Base-by-base conservation (phyloP, 352 stramenopile genomes). In the Phytophthora pluvialis region DNA sequence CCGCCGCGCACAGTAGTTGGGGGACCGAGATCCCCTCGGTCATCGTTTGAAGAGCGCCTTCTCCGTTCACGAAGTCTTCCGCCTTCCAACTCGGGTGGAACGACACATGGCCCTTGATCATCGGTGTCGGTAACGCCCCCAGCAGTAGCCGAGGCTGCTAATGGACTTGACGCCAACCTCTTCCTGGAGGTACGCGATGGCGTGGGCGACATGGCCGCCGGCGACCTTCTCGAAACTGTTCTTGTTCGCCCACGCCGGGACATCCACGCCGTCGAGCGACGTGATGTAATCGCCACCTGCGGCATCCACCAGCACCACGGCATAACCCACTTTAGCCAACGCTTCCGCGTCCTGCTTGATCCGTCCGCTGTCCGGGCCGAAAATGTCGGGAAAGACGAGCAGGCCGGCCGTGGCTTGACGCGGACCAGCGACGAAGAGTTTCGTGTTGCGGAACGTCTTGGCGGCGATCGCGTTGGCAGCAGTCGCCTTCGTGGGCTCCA, bases 301-400 rank as follows among this genome's bases (percentile, higher is more conserved):
- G 10, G 74, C 33, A 63, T n/a, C n/a, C n/a, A n/a, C n/a, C n/a
- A n/a, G n/a, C n/a, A n/a, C 73, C 1, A 79, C 70, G 29, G 57
- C 56, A 26, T 77, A 81, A 4, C 66, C 71, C n/a, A 72, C 21
- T n/a, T 73, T 68, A 28, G 52, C 69, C n/a, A 79, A 45, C 11
- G 43, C 48, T 42, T 77, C 66, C 11, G 61, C 69, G 42, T 79
- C 70, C 39, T 66, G 42, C 60, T 80, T 77, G 56, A 69, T 75
- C 33, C 73, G 70, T 18, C 73, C 61, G 51, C 73, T 81, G n/a
- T n/a, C n/a, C n/a, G n/a, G n/a, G n/a, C n/a, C n/a, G n/a, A n/a
- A n/a, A n/a, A n/a, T n/a, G n/a, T n/a, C n/a, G n/a, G n/a, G n/a
- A n/a, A n/a, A n/a, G 32, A 35, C 31, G 31, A 9, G 9, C 31